A percentile compares a stretch with the other conserved stretches of the same genome.
Conservation (phyloP, 2,329 filamentous ascomycete species). For the Furcasterigmium furcatum region DNA sequence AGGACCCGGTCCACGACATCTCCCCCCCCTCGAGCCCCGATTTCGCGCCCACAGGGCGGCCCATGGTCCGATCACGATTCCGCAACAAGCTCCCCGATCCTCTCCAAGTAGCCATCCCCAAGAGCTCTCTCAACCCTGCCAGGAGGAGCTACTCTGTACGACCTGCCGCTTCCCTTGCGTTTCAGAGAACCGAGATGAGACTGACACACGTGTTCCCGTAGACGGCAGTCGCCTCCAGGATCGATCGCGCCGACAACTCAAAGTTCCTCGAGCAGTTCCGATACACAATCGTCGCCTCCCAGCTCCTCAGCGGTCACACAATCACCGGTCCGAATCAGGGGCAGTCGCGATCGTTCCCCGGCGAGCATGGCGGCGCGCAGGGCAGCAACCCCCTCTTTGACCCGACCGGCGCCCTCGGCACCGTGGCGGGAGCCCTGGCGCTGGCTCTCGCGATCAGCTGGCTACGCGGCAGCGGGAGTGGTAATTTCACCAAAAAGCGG, state of each 20-base stretch:
- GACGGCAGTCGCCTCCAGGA: constrained; percentile 67
- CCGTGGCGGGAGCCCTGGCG: constrained; percentile 61
- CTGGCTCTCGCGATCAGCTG: constrained; percentile 73
- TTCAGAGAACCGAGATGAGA: not conserved
- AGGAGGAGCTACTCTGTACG: constrained; percentile 51
- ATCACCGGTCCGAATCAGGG: constrained; percentile 39
- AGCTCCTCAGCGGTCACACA: constrained; percentile 73
- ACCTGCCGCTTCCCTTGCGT: constrained; percentile 8
- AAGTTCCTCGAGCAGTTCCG: constrained; percentile 90
- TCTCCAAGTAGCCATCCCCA: constrained; percentile 37
- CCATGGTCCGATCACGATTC: constrained; percentile 50
- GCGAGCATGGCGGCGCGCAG: constrained; percentile 14
- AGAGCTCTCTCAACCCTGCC: constrained; percentile 39
- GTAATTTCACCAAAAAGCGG: constrained; percentile 54
- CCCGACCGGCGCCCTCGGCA: constrained; percentile 47
- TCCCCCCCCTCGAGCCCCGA: constrained; percentile 46
- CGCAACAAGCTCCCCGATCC: constrained; percentile 42
- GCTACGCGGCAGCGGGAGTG: constrained; percentile 51
- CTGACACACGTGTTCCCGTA: constrained; percentile 27
- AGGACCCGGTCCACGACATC: constrained; percentile 31
- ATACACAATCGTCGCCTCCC: constrained; percentile 89
- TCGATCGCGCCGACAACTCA: constrained; percentile 75
- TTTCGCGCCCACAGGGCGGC: constrained; percentile 56
- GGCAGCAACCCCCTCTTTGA: constrained; percentile 28
- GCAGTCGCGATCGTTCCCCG: constrained; percentile 11